Evolutionary conservation across 192 early-diverging fungal genomes (phyloP), one percentile per base, ranked within the genome.

Genomic region (Allomyces arbusculus): DNA sequence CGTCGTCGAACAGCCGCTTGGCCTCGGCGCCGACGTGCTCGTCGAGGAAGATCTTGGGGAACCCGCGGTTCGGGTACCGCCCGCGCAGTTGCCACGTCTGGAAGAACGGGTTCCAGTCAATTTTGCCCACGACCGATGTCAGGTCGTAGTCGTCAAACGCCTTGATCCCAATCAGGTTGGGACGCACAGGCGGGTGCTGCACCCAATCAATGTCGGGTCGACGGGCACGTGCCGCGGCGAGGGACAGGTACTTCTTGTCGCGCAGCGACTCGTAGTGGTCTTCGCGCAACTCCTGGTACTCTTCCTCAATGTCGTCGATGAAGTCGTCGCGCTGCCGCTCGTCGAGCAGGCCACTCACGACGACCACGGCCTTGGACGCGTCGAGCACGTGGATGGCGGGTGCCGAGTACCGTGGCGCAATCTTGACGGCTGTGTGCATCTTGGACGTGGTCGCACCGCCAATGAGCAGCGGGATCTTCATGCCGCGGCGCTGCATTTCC

Each of bases 61-160:
- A 97, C 24, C 94, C 92, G 66, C 94, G 88, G 80, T 96, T 96
- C 22, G 93, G 93, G 70, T 96, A 96, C 70, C 87, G 89, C 65
- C 93, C 94, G 24, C 94, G 82, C 24, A 97, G 79, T 77, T 97
- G 94, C 88, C 90, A 97, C 19, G 91, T 91, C 73, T 97, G 94
- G 84, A 97, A 97, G 84, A 97, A 97, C 33, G 94, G 94, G 65
- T 92, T 97, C 92, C 94, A 97, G 75, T 97, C 94, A 63, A 97
- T 94, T 69, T 88, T 89, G n/a, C 81, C 75, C 25, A 91, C 69
- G 19, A 97, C 76, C 50, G 78, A 71, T 62, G 82, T 78, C 61
- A 97, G 81, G 64, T 90, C 87, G 73, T 84, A 82, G 67, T 90
- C 79, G 63, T 87, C 76, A 67, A 87, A 86, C 16, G 87, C 74